phyloP scores from a whole-genome alignment of 2,329 filamentous ascomycete species.

The Aspergillus sp. region DNA sequence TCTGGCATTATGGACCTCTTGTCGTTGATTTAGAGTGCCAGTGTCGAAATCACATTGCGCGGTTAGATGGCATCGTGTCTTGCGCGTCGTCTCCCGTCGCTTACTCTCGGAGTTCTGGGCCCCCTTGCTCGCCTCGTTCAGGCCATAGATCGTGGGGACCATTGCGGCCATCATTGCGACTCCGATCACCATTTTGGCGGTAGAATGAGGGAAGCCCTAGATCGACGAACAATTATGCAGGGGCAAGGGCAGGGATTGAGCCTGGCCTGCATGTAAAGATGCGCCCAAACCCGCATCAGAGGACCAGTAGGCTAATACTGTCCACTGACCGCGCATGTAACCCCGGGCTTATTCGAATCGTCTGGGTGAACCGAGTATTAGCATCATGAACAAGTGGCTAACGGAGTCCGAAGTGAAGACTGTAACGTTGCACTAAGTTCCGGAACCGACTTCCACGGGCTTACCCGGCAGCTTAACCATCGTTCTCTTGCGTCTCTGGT shows the following conservation, averaged over 20 bases:
- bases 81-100: constrained; percentile 3
- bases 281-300: too few relatives aligned
- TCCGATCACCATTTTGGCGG: constrained; percentile 9
- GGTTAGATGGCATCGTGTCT: constrained; percentile 1
- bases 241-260: too few relatives aligned
- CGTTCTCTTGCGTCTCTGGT: not conserved
- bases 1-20: constrained; percentile 7
- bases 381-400: not conserved
- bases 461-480: not conserved
- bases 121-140: constrained; percentile 9
- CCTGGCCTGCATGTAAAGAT: too few relatives aligned
- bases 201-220: not conserved
- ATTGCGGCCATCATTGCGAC: constrained; percentile 11
- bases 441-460: not conserved
- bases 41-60: not conserved
- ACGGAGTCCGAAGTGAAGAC: not conserved
- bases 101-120: constrained; percentile 5
- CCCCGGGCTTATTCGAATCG: not conserved
- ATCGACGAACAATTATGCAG: too few relatives aligned
- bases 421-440: not conserved
- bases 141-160: constrained; percentile 8
- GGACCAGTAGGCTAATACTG: too few relatives aligned
- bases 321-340: not conserved
- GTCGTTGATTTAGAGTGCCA: not conserved
- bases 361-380: not conserved